phyloP scores from a whole-genome alignment of 129 eudicot species.

The Gnaphalium uliginosum region DNA sequence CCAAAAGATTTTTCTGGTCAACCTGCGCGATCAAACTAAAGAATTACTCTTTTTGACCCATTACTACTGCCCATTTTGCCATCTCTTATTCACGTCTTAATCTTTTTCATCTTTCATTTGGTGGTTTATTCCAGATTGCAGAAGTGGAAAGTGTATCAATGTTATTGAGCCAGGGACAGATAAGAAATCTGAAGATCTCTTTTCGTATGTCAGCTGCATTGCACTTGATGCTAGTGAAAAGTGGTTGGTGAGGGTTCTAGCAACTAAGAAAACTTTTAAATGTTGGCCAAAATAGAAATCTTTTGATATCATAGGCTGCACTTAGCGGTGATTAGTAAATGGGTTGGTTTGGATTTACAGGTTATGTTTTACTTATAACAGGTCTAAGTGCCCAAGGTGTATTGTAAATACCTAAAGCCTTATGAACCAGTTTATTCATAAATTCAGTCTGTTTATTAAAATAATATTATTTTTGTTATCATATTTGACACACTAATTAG shows the following conservation, averaged over 20 bases:
- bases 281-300: not conserved
- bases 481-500: too few species aligned
- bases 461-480: too few species aligned
- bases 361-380: not conserved
- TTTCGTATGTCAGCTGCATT: constrained; percentile 67
- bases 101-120: not conserved
- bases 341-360: not conserved
- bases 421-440: too few species aligned
- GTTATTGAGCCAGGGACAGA: constrained; percentile 58
- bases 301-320: not conserved
- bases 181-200: constrained; percentile 24
- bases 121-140: constrained; percentile 61
- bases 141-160: constrained; percentile 73
- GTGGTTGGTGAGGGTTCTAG: constrained; percentile 81
- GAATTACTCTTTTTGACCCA: not conserved
- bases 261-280: not conserved
- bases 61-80: not conserved
- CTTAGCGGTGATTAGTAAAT: not conserved
- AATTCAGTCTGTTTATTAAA: too few species aligned
- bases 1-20: not conserved
- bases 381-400: not conserved
- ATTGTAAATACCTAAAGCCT: not conserved
- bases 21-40: not conserved
- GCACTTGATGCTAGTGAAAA: constrained; percentile 94
- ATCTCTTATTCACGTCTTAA: not conserved